These are phyloP conservation scores for Millerago galiae DNA, from an alignment of 805 yeast genomes.

Conservation along the genomic window DNA sequence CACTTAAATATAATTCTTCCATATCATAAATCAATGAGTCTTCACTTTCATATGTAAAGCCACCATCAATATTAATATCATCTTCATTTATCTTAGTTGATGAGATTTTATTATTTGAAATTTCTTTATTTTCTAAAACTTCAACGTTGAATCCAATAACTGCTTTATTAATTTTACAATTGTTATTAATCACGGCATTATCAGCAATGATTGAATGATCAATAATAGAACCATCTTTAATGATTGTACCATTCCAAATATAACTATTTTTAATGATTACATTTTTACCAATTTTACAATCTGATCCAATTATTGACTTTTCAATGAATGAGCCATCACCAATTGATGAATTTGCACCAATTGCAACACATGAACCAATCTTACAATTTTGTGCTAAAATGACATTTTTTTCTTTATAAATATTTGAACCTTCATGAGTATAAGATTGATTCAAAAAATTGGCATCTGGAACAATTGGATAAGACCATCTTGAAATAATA, in stretches of 20 bases:
- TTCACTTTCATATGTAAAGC: slow-evolving; percentile 32
- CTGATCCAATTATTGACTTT: slow-evolving; percentile 77
- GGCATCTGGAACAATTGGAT: slow-evolving; percentile 85
- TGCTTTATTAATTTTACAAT: slow-evolving; percentile 54
- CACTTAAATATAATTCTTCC: slow-evolving; percentile 45
- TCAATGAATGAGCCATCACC: slow-evolving; percentile 67
- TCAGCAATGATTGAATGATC: slow-evolving; percentile 68
- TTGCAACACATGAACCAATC: slow-evolving; percentile 71
- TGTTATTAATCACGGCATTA: slow-evolving; percentile 46
- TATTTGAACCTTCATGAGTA: slow-evolving; percentile 74
- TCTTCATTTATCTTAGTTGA: slow-evolving; percentile 15
- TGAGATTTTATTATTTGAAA: slow-evolving; percentile 8
- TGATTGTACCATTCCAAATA: slow-evolving; percentile 77
- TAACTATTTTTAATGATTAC: slow-evolving; percentile 68
- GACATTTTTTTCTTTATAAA: slow-evolving; percentile 86
- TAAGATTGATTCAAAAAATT: slow-evolving; percentile 72
- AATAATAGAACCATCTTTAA: slow-evolving; percentile 58
- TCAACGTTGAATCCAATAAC: slow-evolving; percentile 73
- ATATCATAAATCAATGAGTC: slow-evolving; percentile 37
- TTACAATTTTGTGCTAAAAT: slow-evolving; percentile 89
- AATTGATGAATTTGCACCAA: slow-evolving; percentile 70
- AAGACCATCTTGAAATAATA: slow-evolving; percentile 84
- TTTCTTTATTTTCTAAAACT: slow-evolving; percentile 35
- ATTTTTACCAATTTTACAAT: slow-evolving; percentile 77
- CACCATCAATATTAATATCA: slow-evolving; percentile 18